Evolutionary conservation across 495 filamentous ascomycete species (phyloP), one percentile per base, ranked within the genome.

Genomic region (Darksidea phi): DNA sequence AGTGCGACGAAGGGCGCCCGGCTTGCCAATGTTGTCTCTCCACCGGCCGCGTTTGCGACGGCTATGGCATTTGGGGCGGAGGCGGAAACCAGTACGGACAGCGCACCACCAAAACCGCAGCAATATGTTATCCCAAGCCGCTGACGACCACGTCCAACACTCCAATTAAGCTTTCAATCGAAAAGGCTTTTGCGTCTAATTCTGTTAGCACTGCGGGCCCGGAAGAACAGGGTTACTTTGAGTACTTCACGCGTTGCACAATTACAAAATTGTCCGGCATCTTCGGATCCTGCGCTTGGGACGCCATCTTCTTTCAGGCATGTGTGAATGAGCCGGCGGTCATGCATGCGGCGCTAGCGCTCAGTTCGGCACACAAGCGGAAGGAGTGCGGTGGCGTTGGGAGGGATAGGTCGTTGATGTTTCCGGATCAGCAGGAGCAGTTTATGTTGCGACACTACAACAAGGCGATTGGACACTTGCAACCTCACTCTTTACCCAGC

Each of bases 1-100:
- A 84, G 67, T 86, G 84, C 42, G 83, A 83, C 51, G 84, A 86
- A 67, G 69, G 67, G 13, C 72, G 75, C 26, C 84, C 83, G 15
- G 73, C 74, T 17, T 86, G 84, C 64, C 71, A 64, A 8, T 74
- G 77, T 42, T 86, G 84, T 62, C 51, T 78, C 49, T 79, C 76
- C 6, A 81, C 81, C 12, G 80, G 83, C 13, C 37, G 60, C 15
- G 37, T 45, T 1, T 63, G 60, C 28, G 60, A 63, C 24, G 61
- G 61, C 10, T 65, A 65, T 41, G 78, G 82, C 15, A 69, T 74
- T 21, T 86, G 84, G 68, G 82, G 83, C 57, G 83, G 82, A 34
- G 84, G 84, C 61, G 79, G 73, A 48, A 62, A 59, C 18, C 20
- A 6, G 10, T 41, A 47, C 13, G 48, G 18, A 15, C 56, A 17